Conservation (phyloP, 2,329 filamentous ascomycete species). For the Cercospora citrullina region DNA sequence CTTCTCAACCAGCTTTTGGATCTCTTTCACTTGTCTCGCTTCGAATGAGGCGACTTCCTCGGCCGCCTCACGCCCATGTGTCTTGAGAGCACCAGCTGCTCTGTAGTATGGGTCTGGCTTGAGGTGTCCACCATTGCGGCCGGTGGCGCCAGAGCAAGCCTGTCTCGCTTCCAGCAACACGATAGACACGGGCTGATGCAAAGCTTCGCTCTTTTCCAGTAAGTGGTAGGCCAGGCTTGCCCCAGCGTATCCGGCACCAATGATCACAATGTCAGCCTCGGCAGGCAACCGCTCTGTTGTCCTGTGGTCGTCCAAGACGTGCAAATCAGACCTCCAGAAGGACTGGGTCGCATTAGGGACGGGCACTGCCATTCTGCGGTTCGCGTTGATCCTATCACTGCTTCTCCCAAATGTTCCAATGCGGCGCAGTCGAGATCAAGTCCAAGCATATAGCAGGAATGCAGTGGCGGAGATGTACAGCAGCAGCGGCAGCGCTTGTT, state of each 20-base stretch:
- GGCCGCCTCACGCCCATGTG: constrained; percentile 35
- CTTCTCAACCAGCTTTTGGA: constrained; percentile 43
- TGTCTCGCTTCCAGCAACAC: constrained; percentile 34
- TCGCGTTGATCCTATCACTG: neutral
- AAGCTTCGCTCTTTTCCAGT: constrained; percentile 20
- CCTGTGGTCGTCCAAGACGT: constrained; percentile 56
- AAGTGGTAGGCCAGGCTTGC: constrained; percentile 32
- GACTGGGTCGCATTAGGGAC: constrained; percentile 32
- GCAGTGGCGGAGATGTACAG: neutral
- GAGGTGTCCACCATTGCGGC: constrained; percentile 38
- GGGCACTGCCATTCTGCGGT: constrained; percentile 21
- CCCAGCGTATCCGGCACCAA: constrained; percentile 34
- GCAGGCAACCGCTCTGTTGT: constrained; percentile 58
- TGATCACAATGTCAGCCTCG: constrained; percentile 31
- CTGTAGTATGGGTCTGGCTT: constrained; percentile 41
- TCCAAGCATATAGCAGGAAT: neutral
- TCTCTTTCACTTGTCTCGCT: constrained; percentile 34
- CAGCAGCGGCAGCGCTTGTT: neutral
- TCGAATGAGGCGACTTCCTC: constrained; percentile 40
- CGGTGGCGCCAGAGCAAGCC: constrained; percentile 34
- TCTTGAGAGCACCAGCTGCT: constrained; percentile 29
- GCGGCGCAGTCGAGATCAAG: neutral
- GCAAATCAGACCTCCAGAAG: constrained; percentile 48
- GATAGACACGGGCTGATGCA: constrained; percentile 17
- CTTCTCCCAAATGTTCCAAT: neutral